Percentiles rank a stretch among this genome's conserved stretches.
phyloP scores from a whole-genome alignment of 441 rosid species.

The California macrophylla region DNA sequence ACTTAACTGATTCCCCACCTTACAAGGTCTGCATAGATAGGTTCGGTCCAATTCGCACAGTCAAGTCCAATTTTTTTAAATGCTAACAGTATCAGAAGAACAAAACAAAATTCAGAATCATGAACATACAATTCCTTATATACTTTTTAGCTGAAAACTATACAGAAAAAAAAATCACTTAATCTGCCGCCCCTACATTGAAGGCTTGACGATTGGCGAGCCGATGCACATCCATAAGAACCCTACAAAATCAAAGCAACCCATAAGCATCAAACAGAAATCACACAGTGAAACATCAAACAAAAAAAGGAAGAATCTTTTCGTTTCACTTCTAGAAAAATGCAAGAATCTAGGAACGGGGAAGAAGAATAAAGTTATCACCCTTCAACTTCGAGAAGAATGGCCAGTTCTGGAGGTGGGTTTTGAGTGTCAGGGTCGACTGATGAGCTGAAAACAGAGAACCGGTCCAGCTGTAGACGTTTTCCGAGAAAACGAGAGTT shows the following conservation, averaged over 20 bases:
- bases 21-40: conserved; percentile 62
- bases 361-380: conserved; percentile 14
- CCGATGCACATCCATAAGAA: conserved; percentile 74
- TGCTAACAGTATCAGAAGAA: conserved; percentile 33
- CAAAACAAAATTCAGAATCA: conserved; percentile 10
- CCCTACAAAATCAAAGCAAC: conserved; percentile 29
- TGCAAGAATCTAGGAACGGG: not conserved
- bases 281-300: not conserved
- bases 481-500: conserved; percentile 26
- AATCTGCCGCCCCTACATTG: conserved; percentile 51
- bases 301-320: not conserved
- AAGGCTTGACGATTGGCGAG: conserved; percentile 73
- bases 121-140: not conserved
- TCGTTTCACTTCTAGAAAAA: not conserved
- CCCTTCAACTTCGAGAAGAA: conserved; percentile 92
- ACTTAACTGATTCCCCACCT: conserved; percentile 32
- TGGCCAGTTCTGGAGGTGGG: conserved; percentile 45
- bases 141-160: not conserved
- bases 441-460: conserved; percentile 33
- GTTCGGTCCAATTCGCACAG: conserved; percentile 87
- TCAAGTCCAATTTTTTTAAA: conserved; percentile 88
- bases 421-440: conserved; percentile 23
- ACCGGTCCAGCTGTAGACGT: conserved; percentile 21
- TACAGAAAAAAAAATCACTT: not conserved
- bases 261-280: not conserved